Conservation (phyloP, 208 protist genomes). For the Leishmania major region DNA sequence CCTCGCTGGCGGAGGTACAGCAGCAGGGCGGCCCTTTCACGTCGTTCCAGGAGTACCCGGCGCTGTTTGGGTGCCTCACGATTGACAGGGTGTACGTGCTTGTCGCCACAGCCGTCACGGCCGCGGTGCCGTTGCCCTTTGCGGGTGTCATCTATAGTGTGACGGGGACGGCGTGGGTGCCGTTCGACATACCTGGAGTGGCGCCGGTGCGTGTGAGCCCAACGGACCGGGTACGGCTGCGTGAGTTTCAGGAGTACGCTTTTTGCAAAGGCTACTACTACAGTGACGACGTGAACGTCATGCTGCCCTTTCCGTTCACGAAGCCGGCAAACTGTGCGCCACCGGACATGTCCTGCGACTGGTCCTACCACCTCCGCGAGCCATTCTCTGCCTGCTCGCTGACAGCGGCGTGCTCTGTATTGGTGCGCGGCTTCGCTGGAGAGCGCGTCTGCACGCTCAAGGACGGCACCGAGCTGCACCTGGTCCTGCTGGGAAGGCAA, state of each 20-base stretch:
- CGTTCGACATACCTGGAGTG: conserved; percentile 65
- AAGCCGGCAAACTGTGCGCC: conserved; percentile 14
- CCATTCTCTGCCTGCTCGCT: conserved; percentile 49
- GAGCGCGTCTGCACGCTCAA: conserved; percentile 49
- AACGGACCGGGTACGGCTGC: conserved; percentile 56
- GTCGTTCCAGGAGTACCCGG: conserved; percentile 56
- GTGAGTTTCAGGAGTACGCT: conserved; percentile 71
- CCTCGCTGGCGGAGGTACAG: conserved; percentile 52
- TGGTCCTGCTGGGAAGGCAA: conserved; percentile 74
- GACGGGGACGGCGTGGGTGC: conserved; percentile 71
- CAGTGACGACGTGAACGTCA: conserved; percentile 73
- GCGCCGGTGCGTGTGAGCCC: conserved; percentile 47
- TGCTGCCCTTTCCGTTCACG: conserved; percentile 77
- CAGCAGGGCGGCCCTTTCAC: conserved; percentile 65
- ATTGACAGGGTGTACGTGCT: conserved; percentile 85
- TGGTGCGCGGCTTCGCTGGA: conserved; percentile 77
- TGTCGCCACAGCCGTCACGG: conserved; percentile 54
- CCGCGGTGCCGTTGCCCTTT: conserved; percentile 53
- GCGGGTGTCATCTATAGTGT: conserved; percentile 62
- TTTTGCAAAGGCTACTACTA: conserved; percentile 87
- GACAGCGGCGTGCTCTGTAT: conserved; percentile 48
- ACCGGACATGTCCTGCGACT: conserved; percentile 74
- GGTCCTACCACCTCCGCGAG: conserved; percentile 66
- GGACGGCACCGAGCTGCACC: conserved; percentile 51
- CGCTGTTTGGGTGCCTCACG: conserved; percentile 73